Evolutionary conservation across 257 asterid genomes (phyloP).

Genomic region (Gentiana dahurica): DNA sequence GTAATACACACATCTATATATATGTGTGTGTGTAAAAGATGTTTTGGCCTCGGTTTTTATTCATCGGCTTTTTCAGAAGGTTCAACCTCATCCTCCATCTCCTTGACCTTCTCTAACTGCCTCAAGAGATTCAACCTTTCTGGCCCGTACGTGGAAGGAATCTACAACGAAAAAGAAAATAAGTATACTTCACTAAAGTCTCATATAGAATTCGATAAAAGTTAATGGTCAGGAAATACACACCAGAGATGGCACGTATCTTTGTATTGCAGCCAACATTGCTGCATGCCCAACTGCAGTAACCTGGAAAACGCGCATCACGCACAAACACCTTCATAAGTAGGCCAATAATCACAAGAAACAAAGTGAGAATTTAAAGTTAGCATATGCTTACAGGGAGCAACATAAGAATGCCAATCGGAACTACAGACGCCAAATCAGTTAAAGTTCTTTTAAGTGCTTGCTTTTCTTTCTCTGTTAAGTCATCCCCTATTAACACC

Average conservation of each 20-base stretch:
- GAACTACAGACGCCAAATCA: constrained; percentile 92
- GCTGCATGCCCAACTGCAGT: constrained; percentile 99
- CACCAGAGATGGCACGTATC: constrained; percentile 82
- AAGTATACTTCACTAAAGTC: constrained; percentile 12
- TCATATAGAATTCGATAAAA: constrained; percentile 6
- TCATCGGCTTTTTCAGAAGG: constrained; percentile 30
- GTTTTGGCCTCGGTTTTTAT: constrained; percentile 23
- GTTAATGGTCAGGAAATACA: constrained; percentile 14
- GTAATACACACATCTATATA: too few species aligned
- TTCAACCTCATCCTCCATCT: constrained; percentile 60
- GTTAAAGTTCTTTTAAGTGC: constrained; percentile 87
- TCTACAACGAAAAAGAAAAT: constrained; percentile 35
- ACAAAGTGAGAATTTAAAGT: too few species aligned
- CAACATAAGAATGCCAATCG: constrained; percentile 94
- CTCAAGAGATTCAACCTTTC: constrained; percentile 87
- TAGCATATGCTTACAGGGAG: constrained; percentile 63
- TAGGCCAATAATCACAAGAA: too few species aligned
- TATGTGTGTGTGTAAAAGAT: neutral
- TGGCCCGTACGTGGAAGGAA: constrained; percentile 91
- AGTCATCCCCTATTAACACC: constrained; percentile 69
- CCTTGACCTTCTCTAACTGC: constrained; percentile 92
- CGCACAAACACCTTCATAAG: too few species aligned
- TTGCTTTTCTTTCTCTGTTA: constrained; percentile 87
- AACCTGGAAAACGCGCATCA: constrained; percentile 43
- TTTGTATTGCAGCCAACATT: constrained; percentile 92